Evolutionary conservation across 2,329 filamentous ascomycete genomes (phyloP).

Genomic region (Epichloe festucae): DNA sequence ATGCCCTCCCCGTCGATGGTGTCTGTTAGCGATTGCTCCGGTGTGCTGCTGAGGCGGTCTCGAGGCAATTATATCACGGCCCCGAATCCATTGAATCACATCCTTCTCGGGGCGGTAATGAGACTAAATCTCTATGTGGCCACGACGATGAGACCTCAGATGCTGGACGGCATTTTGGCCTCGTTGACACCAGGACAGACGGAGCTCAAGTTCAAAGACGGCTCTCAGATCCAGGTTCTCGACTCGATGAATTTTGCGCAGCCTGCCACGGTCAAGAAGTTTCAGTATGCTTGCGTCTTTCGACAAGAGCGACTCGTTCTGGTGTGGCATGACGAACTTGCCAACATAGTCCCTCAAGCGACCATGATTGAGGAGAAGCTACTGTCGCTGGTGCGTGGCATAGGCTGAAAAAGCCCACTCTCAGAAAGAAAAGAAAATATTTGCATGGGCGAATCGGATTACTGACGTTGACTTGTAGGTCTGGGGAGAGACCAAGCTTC

Average conservation of each 20-base stretch:
- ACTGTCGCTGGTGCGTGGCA: conserved; percentile 12
- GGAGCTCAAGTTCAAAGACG: conserved; percentile 27
- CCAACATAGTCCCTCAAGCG: conserved; percentile 26
- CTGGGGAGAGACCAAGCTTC: conserved; percentile 12
- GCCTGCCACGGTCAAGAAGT: conserved; percentile 27
- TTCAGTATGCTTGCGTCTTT: conserved; percentile 29
- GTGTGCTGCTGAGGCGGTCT: conserved; percentile 25
- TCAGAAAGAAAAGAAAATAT: background rate
- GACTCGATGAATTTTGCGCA: conserved; percentile 27
- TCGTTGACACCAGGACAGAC: conserved; percentile 26
- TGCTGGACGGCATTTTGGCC: conserved; percentile 31
- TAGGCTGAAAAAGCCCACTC: background rate
- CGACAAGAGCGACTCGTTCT: conserved; percentile 27
- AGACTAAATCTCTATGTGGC: conserved; percentile 32
- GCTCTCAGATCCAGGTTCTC: conserved; percentile 31
- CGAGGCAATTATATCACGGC: conserved; percentile 28
- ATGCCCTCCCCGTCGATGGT: conserved; percentile 11
- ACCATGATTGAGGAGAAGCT: conserved; percentile 21
- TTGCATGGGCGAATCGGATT: background rate
- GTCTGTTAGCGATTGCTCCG: conserved; percentile 13
- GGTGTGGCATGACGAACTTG: conserved; percentile 29
- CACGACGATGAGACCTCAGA: conserved; percentile 35
- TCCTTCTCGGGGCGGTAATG: conserved; percentile 28
- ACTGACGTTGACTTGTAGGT: conserved; percentile 8
- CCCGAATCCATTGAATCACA: conserved; percentile 23